Percentiles rank a stretch among this genome's conserved stretches.
Evolutionary conservation across 2,329 filamentous ascomycete species (phyloP).

Genomic region (Fusarium pseudograminearum): DNA sequence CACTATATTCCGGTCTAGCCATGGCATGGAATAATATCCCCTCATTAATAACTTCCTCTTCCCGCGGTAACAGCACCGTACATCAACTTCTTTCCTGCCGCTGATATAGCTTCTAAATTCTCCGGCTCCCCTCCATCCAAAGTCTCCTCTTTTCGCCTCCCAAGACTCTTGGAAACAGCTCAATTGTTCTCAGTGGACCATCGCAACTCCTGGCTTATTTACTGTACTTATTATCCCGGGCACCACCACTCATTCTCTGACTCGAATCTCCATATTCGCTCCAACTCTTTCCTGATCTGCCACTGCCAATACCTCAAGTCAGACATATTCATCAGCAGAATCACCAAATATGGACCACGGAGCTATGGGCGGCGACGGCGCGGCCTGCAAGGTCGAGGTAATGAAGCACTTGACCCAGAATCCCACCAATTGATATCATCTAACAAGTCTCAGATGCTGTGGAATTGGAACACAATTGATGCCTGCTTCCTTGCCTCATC

Average conservation of each 20-base stretch:
- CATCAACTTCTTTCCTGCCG: neutral
- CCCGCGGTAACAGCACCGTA: slow-evolving; percentile 12
- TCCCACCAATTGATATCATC: neutral
- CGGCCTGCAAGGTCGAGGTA: slow-evolving; percentile 52
- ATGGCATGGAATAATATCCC: slow-evolving; percentile 18
- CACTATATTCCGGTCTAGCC: neutral
- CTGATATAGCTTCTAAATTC: slow-evolving; percentile 24
- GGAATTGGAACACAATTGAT: slow-evolving; percentile 81
- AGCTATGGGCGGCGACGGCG: slow-evolving; percentile 31
- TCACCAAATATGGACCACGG: slow-evolving; percentile 33
- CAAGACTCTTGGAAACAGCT: slow-evolving; percentile 37
- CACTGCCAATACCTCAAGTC: neutral
- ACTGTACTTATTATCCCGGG: slow-evolving; percentile 21
- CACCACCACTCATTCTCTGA: slow-evolving; percentile 4
- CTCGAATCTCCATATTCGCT: neutral
- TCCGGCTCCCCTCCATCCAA: slow-evolving; percentile 4
- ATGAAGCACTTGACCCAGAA: slow-evolving; percentile 4
- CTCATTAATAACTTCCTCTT: slow-evolving; percentile 22
- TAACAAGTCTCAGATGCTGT: slow-evolving; percentile 71
- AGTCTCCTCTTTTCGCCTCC: neutral
- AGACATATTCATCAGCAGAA: neutral
- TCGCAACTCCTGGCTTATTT: slow-evolving; percentile 21
- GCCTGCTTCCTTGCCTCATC: slow-evolving; percentile 76
- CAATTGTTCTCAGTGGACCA: slow-evolving; percentile 41
- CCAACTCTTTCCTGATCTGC: slow-evolving; percentile 1